Evolutionary conservation across 1,284 basidiomycete genomes (phyloP).

Genomic region (Trametes sp.): DNA sequence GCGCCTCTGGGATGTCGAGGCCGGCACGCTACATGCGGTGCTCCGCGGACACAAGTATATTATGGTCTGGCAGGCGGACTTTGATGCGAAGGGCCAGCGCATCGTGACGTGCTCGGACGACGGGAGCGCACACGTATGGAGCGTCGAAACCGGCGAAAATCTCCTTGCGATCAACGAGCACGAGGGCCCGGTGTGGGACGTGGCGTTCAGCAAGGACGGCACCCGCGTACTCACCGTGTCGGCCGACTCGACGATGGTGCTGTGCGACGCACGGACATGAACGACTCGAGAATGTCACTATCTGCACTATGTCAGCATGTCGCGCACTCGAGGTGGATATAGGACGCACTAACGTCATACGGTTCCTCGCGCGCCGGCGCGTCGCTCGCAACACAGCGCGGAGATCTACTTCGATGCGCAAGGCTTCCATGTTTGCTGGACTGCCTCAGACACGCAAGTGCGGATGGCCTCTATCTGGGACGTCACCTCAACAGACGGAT

Average conservation of each 20-base stretch:
- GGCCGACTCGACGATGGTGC: slow-evolving; percentile 15
- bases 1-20: slow-evolving; percentile 29
- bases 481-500: too few species aligned
- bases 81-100: slow-evolving; percentile 35
- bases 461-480: too few species aligned
- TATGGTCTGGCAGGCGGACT: slow-evolving; percentile 30
- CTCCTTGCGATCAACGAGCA: slow-evolving; percentile 28
- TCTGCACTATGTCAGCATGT: too few species aligned
- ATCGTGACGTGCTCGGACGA: slow-evolving; percentile 38
- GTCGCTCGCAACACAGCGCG: too few species aligned
- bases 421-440: too few species aligned
- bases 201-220: slow-evolving; percentile 28
- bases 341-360: too few species aligned
- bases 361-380: too few species aligned
- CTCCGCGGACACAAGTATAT: slow-evolving; percentile 29
- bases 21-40: slow-evolving; percentile 10
- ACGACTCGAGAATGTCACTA: too few species aligned
- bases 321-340: too few species aligned
- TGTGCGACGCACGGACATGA: too few species aligned
- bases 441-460: too few species aligned
- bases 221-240: slow-evolving; percentile 27
- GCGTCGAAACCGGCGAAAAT: slow-evolving; percentile 29
- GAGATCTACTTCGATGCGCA: too few species aligned
- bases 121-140: slow-evolving; percentile 31
- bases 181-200: slow-evolving; percentile 25